Evolutionary conservation across 2,329 filamentous ascomycete genomes (phyloP), one percentile per base, ranked within the genome.

Genomic region (Neophaeococcomyces mojaviensis): DNA sequence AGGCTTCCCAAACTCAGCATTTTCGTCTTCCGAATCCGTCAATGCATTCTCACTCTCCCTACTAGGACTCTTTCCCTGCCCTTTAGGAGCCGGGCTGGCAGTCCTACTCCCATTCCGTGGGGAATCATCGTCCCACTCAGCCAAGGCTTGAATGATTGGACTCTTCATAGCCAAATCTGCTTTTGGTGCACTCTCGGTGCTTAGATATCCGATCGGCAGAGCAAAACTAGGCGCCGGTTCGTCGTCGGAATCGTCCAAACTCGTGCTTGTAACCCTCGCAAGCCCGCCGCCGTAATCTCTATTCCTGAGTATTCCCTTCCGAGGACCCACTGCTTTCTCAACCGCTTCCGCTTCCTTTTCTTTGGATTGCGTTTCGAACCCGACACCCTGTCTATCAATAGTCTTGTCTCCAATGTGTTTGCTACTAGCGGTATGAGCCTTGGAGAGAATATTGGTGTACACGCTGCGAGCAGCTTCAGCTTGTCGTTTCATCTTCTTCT

Each of bases 401-500:
- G 66, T 73, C 7, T 64, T 62, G 51, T 77, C 72, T 16, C 42
- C 48, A 39, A 81, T 70, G 28, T 79, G 64, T 43, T 73, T 71
- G 16, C 75, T 70, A 10, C 73, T 73, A 30, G 62, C 61, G 9
- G 59, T 55, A 39, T 72, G 74, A 39, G 76, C 80, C 56, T 84
- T 76, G 42, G 84, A 79, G 8, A 95, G 69, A 65, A 95, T 88
- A 44, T 82, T 77, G 42, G 82, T 73, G 62, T 95, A 95, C 36
- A 81, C 84, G 55, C 84, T 81, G 28, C 88, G 78, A 13, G 71
- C 74, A 4, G 86, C 82, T 57, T 95, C 87, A 44, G 84, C 81
- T 41, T 81, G 77, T 24, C 89, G 81, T 70, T 95, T 95, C 49
- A 78, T 76, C 67, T 92, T 94, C 69, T 94, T 94, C 68, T 92